Percentiles rank a stretch among this genome's conserved stretches.
Conservation (phyloP, 192 early-diverging fungal species). For the Thoreauomyces humboldtii region DNA sequence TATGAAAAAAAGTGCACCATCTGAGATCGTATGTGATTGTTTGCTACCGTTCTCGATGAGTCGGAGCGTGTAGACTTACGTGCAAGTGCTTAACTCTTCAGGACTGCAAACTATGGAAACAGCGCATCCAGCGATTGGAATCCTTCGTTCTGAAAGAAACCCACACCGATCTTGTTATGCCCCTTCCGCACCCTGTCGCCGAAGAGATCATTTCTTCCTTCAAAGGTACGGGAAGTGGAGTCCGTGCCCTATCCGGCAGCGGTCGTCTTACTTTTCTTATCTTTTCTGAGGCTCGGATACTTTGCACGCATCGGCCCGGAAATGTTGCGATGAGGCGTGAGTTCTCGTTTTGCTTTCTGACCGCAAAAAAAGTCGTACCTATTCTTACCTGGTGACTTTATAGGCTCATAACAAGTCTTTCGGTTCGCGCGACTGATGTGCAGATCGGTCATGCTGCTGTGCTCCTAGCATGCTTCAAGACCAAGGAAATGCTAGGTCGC, state of each 20-base stretch:
- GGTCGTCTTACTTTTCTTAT: too few relatives aligned
- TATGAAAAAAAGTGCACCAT: conserved; percentile 2
- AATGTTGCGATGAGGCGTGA: conserved; percentile 12
- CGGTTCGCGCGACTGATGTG: background rate
- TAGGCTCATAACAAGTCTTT: conserved; percentile 7
- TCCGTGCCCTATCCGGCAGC: too few relatives aligned
- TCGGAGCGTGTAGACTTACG: too few relatives aligned
- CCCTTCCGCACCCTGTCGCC: background rate
- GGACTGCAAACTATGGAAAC: too few relatives aligned
- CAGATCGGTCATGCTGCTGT: conserved; percentile 11
- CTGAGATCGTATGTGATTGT: too few relatives aligned
- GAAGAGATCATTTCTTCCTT: background rate
- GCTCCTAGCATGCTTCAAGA: conserved; percentile 10
- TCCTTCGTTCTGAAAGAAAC: too few relatives aligned
- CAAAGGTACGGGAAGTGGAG: background rate
- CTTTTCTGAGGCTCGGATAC: background rate
- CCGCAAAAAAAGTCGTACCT: too few relatives aligned
- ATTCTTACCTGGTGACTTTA: background rate
- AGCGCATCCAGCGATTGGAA: too few relatives aligned
- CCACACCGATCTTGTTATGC: background rate
- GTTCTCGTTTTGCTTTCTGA: too few relatives aligned
- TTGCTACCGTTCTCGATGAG: too few relatives aligned
- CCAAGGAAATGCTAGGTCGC: background rate
- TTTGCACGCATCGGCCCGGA: background rate
- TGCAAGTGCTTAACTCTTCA: too few relatives aligned